Evolutionary conservation across 176 grass and related monocot species (phyloP), one percentile per base, ranked within the genome.

Genomic region (Cocos nucifera): DNA sequence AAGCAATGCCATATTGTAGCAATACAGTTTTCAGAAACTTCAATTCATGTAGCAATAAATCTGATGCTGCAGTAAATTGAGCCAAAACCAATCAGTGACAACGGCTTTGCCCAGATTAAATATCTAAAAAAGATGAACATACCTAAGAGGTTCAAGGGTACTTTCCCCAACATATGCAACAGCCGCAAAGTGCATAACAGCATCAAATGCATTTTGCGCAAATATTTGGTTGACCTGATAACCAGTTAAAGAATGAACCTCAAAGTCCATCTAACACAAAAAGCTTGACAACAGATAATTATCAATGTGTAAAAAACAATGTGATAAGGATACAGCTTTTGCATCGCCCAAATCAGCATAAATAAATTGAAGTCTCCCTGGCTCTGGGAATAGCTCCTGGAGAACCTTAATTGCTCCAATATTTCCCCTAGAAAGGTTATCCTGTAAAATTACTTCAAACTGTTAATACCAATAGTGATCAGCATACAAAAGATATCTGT

Each of bases 111-210:
- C 35, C 35, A 44, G 35, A 44, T 44, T 2, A 14, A 3, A 44
- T 14, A 14, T 44, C 35, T 3, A 14, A 6, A 44, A 44, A 12
- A 3, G 10, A 44, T 44, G 35, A 44, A 6, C 35, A 44, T 44
- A 44, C 35, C 35, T 44, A 14, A 56, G 19, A 21, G 22, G 19
- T 59, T 98, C 87, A 49, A 92, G 72, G 17, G 93, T 98, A 78
- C 93, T 98, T 63, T 98, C 93, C 22, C 93, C 93, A 35, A 98
- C 93, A 71, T 92, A 98, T 61, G 93, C 93, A 70, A 98, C 84
- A 56, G 93, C 93, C 17, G 87, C 87, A 66, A 98, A 98, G 67
- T 98, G 93, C 79, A 98, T 98, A 50, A 98, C 87, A 54, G 93
- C 87, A 76, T 98, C 93, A 67, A 98, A 88, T 19, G 84, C 84